A percentile compares a stretch with the other conserved stretches of the same genome.
phyloP scores from a whole-genome alignment of 257 asterid species.

The Cordia subcordata region DNA sequence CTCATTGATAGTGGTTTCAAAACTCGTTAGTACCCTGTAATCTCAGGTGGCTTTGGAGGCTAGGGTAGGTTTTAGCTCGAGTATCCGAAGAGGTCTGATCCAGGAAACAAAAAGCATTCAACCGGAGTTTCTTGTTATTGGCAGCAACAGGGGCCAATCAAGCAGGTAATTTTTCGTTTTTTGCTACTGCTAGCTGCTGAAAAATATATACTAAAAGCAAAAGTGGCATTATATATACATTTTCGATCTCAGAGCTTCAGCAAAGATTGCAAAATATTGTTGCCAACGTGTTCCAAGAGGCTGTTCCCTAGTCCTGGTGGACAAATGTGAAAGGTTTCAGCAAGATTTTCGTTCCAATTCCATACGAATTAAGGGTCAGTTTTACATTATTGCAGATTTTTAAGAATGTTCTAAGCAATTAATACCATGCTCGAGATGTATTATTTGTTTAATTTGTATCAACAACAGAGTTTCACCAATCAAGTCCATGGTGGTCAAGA shows the following conservation, averaged over 20 bases:
- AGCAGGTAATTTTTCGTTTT: conserved; percentile 29
- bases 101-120: conserved; percentile 51
- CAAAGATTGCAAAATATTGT: conserved; percentile 41
- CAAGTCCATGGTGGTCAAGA: conserved; percentile 34
- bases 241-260: conserved; percentile 34
- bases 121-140: conserved; percentile 61
- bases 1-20: too few relatives aligned
- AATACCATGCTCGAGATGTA: too few relatives aligned
- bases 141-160: conserved; percentile 32
- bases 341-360: conserved; percentile 26
- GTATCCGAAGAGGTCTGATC: conserved; percentile 47
- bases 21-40: too few relatives aligned
- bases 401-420: too few relatives aligned
- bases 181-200: too few relatives aligned
- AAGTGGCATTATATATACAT: neutral
- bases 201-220: too few relatives aligned
- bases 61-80: conserved; percentile 54
- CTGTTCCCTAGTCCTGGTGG: conserved; percentile 56
- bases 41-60: conserved; percentile 70
- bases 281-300: conserved; percentile 49
- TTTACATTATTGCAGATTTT: too few relatives aligned
- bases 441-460: neutral
- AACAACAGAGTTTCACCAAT: conserved; percentile 33
- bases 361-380: conserved; percentile 27
- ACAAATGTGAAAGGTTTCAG: conserved; percentile 14